A percentile compares a stretch with the other conserved stretches of the same genome.
These are phyloP conservation scores for Ulmus americana DNA, from an alignment of 331 rosid genomes.

Conservation along the genomic window DNA sequence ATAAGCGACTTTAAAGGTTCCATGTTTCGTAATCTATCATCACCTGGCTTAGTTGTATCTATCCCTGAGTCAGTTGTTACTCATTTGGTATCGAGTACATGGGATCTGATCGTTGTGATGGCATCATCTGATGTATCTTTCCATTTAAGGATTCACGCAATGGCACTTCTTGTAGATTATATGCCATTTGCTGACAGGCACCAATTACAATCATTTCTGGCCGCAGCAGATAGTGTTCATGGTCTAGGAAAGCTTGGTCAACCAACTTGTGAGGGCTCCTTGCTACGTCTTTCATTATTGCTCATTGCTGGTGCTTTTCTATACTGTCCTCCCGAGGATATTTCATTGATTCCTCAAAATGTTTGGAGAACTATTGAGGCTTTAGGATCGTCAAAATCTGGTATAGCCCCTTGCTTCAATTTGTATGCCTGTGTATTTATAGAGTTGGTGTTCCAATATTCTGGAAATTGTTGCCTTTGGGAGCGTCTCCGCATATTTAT, in stretches of 20 bases:
- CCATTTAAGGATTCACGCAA: slow-evolving; percentile 57
- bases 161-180: slow-evolving; percentile 68
- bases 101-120: slow-evolving; percentile 73
- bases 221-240: slow-evolving; percentile 61
- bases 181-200: slow-evolving; percentile 68
- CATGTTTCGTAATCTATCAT: slow-evolving; percentile 29
- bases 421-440: not conserved
- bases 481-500: slow-evolving; percentile 4
- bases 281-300: slow-evolving; percentile 71
- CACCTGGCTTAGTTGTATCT: slow-evolving; percentile 35
- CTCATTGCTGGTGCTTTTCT: slow-evolving; percentile 77
- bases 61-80: slow-evolving; percentile 45
- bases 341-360: slow-evolving; percentile 67
- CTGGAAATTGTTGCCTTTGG: not conserved
- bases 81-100: slow-evolving; percentile 73
- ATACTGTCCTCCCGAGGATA: slow-evolving; percentile 66
- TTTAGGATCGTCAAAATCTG: slow-evolving; percentile 53
- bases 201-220: slow-evolving; percentile 68
- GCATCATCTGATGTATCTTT: slow-evolving; percentile 64
- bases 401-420: slow-evolving; percentile 25
- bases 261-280: slow-evolving; percentile 56
- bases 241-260: slow-evolving; percentile 46
- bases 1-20: slow-evolving; percentile 37
- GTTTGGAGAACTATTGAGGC: slow-evolving; percentile 71
- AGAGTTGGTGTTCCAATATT: not conserved